Percentiles rank a stretch among this genome's conserved stretches.
Evolutionary conservation across 2,329 filamentous ascomycete species (phyloP).

Genomic region (Mycosphaerelloides madeirae): DNA sequence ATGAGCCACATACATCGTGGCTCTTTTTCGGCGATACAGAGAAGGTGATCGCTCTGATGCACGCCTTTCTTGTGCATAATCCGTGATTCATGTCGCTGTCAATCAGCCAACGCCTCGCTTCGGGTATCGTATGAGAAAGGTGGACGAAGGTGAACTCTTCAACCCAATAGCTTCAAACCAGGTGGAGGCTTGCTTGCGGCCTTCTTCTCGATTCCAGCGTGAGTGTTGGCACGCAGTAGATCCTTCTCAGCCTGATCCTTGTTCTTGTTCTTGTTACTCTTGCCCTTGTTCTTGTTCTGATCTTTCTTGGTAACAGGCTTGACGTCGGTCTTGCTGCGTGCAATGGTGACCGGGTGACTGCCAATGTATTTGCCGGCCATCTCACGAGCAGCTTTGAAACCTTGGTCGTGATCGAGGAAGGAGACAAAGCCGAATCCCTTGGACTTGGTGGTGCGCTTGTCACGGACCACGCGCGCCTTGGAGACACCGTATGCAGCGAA

Average conservation of each 20-base stretch:
- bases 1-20: background rate
- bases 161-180: constrained; percentile 28
- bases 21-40: too few species aligned
- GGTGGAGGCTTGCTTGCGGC: constrained; percentile 18
- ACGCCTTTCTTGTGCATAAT: too few species aligned
- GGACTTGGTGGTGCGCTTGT: constrained; percentile 93
- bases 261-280: constrained; percentile 51
- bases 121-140: background rate
- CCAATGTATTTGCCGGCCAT: constrained; percentile 99
- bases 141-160: constrained; percentile 4
- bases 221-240: constrained; percentile 34
- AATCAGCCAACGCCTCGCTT: constrained; percentile 9
- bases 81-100: too few species aligned
- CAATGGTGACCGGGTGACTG: constrained; percentile 75
- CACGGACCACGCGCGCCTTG: constrained; percentile 87
- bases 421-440: constrained; percentile 96
- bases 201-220: constrained; percentile 30
- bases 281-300: constrained; percentile 33
- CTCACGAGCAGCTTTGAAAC: constrained; percentile 92
- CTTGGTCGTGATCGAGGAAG: constrained; percentile 92
- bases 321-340: constrained; percentile 88
- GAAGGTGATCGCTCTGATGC: too few species aligned
- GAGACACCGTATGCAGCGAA: constrained; percentile 88
- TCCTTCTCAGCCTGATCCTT: constrained; percentile 35
- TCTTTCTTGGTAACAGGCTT: constrained; percentile 61